A percentile compares a stretch with the other conserved stretches of the same genome.
Conservation (phyloP, 176 grass and related monocot genomes). For the Cenchrus fungigraminus region DNA sequence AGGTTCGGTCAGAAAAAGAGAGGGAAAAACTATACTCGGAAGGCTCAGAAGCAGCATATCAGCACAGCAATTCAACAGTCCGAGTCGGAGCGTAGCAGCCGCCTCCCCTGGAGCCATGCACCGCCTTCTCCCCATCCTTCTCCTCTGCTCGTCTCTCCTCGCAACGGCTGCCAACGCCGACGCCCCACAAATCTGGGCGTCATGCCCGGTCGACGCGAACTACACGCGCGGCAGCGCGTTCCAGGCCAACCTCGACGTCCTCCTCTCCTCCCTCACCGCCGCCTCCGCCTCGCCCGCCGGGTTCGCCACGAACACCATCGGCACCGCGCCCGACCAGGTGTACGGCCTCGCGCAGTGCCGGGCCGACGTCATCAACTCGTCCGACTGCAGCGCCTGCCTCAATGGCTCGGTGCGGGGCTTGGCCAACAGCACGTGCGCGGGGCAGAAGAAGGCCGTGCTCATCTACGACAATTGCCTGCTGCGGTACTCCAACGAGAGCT, state of each 20-base stretch:
- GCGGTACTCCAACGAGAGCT: conserved; percentile 39
- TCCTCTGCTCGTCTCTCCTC: not conserved
- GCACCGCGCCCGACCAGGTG: conserved; percentile 22
- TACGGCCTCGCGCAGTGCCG: conserved; percentile 67
- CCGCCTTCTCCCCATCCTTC: not conserved
- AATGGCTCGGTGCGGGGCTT: not conserved
- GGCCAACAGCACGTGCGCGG: not conserved
- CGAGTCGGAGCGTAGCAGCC: too few relatives aligned
- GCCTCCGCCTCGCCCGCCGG: conserved; percentile 4
- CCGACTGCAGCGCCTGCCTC: conserved; percentile 43
- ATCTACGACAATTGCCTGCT: conserved; percentile 41
- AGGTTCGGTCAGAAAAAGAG: too few relatives aligned
- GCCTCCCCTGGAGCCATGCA: not conserved
- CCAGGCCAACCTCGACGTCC: conserved; percentile 43
- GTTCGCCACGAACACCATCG: conserved; percentile 36
- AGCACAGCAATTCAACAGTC: too few relatives aligned
- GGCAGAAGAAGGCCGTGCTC: not conserved
- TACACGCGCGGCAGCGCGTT: conserved; percentile 54
- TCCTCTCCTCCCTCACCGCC: conserved; percentile 45
- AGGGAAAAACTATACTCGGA: too few relatives aligned
- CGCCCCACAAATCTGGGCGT: too few relatives aligned
- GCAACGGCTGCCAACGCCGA: not conserved
- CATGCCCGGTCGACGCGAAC: conserved; percentile 38
- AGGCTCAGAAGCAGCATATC: too few relatives aligned
- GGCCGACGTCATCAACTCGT: conserved; percentile 36